Evolutionary conservation across 371 early-diverging fungal genomes (phyloP).

Genomic region (Zychaea mexicana): DNA sequence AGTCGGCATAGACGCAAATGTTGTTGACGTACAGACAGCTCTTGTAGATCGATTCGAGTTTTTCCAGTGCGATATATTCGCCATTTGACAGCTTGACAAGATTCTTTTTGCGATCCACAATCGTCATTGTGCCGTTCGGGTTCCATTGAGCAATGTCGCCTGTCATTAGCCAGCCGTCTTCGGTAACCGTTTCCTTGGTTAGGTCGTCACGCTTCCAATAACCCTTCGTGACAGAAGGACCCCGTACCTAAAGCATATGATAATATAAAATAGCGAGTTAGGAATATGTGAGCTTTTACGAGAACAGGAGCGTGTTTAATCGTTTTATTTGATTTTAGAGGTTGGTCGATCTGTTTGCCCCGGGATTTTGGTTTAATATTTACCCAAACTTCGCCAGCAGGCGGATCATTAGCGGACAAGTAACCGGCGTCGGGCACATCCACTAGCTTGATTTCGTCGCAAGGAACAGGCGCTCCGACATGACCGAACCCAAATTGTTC

Average conservation of each 20-base stretch:
- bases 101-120: constrained; percentile 87
- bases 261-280: neutral
- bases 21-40: constrained; percentile 75
- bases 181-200: constrained; percentile 75
- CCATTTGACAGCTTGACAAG: constrained; percentile 84
- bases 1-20: constrained; percentile 88
- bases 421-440: constrained; percentile 86
- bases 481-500: constrained; percentile 65
- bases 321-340: too few species aligned
- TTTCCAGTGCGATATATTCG: constrained; percentile 98
- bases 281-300: too few species aligned
- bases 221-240: constrained; percentile 68
- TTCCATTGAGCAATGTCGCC: constrained; percentile 92
- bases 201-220: constrained; percentile 76
- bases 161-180: constrained; percentile 89
- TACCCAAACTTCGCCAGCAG: constrained; percentile 88
- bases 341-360: too few species aligned
- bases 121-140: constrained; percentile 65
- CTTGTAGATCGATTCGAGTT: constrained; percentile 94
- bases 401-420: constrained; percentile 69
- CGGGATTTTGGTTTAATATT: too few species aligned
- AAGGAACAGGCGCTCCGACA: constrained; percentile 86
- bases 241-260: constrained; percentile 51
- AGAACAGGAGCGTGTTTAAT: too few species aligned
- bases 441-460: constrained; percentile 89